These are phyloP conservation scores for Fusarium scirpi DNA, from an alignment of 2,329 filamentous ascomycete species.

Conservation along the genomic window DNA sequence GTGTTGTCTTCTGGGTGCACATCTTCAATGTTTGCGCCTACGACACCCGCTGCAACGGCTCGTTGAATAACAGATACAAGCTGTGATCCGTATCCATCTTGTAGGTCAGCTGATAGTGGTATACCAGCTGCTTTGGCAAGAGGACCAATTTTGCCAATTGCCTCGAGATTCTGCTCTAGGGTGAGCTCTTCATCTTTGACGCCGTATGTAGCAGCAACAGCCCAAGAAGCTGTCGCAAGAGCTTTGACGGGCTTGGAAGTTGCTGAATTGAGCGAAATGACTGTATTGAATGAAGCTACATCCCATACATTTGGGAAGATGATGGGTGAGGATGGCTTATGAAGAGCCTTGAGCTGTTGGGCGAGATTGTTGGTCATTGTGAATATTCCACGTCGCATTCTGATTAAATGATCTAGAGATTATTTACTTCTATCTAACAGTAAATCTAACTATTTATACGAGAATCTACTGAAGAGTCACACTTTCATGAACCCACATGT, in stretches of 20 bases:
- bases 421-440: fast-evolving
- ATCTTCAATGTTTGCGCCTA: constrained; percentile 72
- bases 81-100: constrained; percentile 68
- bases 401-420: background rate
- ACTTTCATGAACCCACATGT: background rate
- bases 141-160: constrained; percentile 58
- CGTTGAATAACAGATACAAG: constrained; percentile 59
- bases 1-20: constrained; percentile 50
- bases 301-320: constrained; percentile 69
- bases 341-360: constrained; percentile 57
- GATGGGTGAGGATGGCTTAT: constrained; percentile 63
- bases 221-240: constrained; percentile 64
- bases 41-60: constrained; percentile 63
- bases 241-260: constrained; percentile 54
- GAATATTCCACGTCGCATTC: background rate
- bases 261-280: constrained; percentile 57
- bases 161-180: constrained; percentile 63
- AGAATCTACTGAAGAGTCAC: background rate
- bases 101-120: constrained; percentile 68
- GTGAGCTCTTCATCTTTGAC: constrained; percentile 62
- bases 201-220: constrained; percentile 61
- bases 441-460: constrained; percentile 7
- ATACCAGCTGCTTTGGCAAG: constrained; percentile 56
- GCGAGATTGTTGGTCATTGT: constrained; percentile 51
- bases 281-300: constrained; percentile 58